Evolutionary conservation across 202 grass and related monocot genomes (phyloP).

Genomic region (Hordeum pubiflorum): DNA sequence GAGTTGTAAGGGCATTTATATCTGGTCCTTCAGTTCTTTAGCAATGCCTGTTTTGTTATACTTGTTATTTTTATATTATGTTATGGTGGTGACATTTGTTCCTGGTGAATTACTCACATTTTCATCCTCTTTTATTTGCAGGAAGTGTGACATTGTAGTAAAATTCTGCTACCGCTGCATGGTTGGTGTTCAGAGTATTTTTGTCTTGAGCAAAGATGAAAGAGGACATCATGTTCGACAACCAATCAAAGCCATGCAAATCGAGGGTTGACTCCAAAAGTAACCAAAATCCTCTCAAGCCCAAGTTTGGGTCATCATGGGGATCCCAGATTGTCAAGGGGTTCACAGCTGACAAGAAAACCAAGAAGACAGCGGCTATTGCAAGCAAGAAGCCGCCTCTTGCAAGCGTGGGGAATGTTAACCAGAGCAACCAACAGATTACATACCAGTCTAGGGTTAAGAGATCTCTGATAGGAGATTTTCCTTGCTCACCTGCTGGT

Average conservation of each 20-base stretch:
- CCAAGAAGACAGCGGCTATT: constrained; percentile 50
- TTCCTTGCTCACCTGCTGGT: constrained; percentile 71
- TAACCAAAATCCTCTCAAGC: constrained; percentile 51
- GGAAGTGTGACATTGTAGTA: not conserved
- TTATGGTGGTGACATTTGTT: not conserved
- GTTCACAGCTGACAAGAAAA: constrained; percentile 84
- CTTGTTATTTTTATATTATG: not conserved
- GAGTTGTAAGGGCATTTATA: not conserved
- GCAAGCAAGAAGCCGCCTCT: constrained; percentile 69
- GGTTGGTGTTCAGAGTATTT: constrained; percentile 3
- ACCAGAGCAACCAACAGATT: constrained; percentile 41
- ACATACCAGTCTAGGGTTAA: constrained; percentile 78
- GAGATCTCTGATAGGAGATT: constrained; percentile 84
- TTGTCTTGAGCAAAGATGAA: constrained; percentile 50
- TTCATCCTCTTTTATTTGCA: constrained; percentile 20
- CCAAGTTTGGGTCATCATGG: constrained; percentile 89
- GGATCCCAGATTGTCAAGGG: constrained; percentile 97
- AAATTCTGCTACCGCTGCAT: constrained; percentile 8
- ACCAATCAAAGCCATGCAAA: constrained; percentile 79
- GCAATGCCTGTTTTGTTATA: not conserved
- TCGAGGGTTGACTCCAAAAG: constrained; percentile 53
- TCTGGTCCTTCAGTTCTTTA: not conserved
- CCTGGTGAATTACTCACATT: not conserved
- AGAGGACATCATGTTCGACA: constrained; percentile 91
- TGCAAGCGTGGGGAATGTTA: constrained; percentile 38